phyloP scores from a whole-genome alignment of 257 asterid genomes.

The Anisodus acutangulus region DNA sequence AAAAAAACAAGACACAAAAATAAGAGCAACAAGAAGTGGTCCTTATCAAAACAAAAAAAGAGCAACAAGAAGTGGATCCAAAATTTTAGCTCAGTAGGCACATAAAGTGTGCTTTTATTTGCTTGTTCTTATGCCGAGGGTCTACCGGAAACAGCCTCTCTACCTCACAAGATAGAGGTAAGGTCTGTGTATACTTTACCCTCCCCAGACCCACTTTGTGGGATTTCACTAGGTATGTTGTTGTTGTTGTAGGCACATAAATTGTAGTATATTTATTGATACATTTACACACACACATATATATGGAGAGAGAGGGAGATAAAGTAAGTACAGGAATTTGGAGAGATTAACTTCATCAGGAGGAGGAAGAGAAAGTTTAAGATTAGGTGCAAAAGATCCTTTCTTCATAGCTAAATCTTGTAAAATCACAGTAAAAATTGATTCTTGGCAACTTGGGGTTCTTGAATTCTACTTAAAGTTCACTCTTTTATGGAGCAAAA shows the following conservation, averaged over 20 bases:
- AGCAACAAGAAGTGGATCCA: no score
- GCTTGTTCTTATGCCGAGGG: no score
- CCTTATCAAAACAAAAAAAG: no score
- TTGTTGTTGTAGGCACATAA: neutral
- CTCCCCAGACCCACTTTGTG: no score
- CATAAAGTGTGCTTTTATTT: neutral
- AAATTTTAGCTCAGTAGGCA: constrained; percentile 51
- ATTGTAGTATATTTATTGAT: neutral
- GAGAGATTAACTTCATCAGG: constrained; percentile 78
- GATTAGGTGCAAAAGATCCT: constrained; percentile 75
- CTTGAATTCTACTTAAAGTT: neutral
- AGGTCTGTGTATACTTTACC: no score
- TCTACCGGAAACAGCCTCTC: no score
- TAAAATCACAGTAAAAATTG: neutral
- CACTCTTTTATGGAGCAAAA: neutral
- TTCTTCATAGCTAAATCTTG: constrained; percentile 57
- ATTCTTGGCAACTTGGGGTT: neutral
- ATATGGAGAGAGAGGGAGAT: neutral
- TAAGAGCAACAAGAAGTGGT: no score
- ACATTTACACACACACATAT: neutral
- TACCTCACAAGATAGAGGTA: no score
- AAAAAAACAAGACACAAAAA: no score
- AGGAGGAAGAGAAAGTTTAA: constrained; percentile 89
- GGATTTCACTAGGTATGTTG: no score
- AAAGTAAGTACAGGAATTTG: constrained; percentile 70